Percentiles rank a stretch among this genome's conserved stretches.
phyloP scores from a whole-genome alignment of 148 eudicot species.

The Camellia granthamiana region DNA sequence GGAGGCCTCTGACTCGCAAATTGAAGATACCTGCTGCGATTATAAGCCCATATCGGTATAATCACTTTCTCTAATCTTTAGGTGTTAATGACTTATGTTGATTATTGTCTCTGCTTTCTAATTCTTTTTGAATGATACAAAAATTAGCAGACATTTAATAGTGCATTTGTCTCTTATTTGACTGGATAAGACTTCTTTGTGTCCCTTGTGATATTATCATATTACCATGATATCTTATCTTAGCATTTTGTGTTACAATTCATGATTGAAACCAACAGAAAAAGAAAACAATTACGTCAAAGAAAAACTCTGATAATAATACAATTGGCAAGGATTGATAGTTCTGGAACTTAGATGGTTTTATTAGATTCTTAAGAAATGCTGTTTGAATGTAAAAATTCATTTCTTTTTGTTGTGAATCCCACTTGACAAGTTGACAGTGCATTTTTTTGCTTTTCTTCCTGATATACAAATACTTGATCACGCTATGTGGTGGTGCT shows the following conservation, averaged over 20 bases:
- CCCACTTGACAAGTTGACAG: too few relatives aligned
- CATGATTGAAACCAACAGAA: not conserved
- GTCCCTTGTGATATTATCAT: not conserved
- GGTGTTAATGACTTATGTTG: not conserved
- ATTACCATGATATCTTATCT: not conserved
- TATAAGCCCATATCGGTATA: conserved; percentile 91
- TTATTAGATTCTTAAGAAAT: not conserved
- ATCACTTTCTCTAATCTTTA: not conserved
- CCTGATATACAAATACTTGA: too few relatives aligned
- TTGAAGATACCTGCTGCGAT: conserved; percentile 82
- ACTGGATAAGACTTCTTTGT: not conserved
- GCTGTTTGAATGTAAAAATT: too few relatives aligned
- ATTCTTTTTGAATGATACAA: not conserved
- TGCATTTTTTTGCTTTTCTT: too few relatives aligned
- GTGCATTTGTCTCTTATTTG: not conserved
- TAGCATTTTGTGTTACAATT: not conserved
- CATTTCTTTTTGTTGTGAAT: too few relatives aligned
- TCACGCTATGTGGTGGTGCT: too few relatives aligned
- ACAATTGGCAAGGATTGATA: too few relatives aligned
- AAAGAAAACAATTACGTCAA: not conserved
- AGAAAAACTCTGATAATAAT: too few relatives aligned
- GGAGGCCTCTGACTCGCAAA: conserved; percentile 97
- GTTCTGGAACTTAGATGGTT: too few relatives aligned
- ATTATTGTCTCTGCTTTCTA: not conserved
- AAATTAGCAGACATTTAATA: not conserved